Conservation (phyloP, 768 basidiomycete species). For the Crucibulum laeve region DNA sequence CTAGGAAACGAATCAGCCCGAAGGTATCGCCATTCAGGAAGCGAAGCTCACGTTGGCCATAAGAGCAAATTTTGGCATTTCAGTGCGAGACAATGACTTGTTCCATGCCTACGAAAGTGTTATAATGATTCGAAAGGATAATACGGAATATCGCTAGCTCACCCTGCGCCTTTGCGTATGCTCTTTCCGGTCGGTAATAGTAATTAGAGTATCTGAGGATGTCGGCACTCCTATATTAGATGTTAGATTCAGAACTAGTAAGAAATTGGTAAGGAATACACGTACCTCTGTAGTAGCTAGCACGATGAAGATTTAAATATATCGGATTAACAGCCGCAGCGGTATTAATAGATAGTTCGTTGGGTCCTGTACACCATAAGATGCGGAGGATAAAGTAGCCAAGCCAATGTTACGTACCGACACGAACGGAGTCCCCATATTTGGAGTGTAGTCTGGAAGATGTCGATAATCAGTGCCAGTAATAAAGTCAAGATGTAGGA, state of each 20-base stretch:
- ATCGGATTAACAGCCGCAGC: slow-evolving; percentile 17
- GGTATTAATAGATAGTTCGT: slow-evolving; percentile 27
- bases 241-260: slow-evolving; percentile 1
- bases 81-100: no score
- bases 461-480: background rate
- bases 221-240: slow-evolving; percentile 13
- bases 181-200: no score
- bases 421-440: background rate
- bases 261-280: background rate
- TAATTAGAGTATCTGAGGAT: no score
- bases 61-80: no score
- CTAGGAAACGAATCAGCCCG: no score
- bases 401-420: background rate
- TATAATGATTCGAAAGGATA: no score
- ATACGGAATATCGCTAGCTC: no score
- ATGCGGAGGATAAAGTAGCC: background rate
- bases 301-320: slow-evolving; percentile 21
- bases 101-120: no score
- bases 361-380: slow-evolving; percentile 22
- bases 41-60: no score
- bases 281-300: slow-evolving; percentile 9
- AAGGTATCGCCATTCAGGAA: no score
- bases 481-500: background rate
- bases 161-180: no score
- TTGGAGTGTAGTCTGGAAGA: background rate